Conservation (phyloP, 2,329 filamentous ascomycete genomes). For the Paracoccidioides lutzii region DNA sequence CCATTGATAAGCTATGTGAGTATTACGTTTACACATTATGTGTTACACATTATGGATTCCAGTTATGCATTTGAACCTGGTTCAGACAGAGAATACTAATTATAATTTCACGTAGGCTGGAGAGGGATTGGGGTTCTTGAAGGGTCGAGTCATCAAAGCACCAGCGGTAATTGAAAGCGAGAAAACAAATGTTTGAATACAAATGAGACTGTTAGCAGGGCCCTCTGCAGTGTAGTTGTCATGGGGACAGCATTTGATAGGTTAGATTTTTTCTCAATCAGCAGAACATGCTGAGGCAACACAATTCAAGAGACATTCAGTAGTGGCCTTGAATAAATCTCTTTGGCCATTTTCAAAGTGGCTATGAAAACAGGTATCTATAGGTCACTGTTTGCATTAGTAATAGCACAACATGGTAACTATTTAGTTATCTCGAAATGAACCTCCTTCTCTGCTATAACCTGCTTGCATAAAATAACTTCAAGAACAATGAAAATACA, state of each 20-base stretch:
- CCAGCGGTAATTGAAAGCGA: constrained; percentile 53
- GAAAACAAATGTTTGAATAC: constrained; percentile 20
- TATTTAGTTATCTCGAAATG: no score
- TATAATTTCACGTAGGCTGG: constrained; percentile 36
- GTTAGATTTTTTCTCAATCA: no score
- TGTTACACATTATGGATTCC: neutral
- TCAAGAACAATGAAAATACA: neutral
- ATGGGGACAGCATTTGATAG: neutral
- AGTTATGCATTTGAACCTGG: constrained; percentile 8
- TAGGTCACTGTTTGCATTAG: no score
- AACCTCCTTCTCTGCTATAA: no score
- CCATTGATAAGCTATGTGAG: constrained; percentile 92
- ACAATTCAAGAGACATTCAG: neutral
- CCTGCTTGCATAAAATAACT: no score
- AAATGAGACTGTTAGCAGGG: neutral
- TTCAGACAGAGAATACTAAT: constrained; percentile 6
- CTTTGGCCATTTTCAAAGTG: no score
- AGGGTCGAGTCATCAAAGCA: constrained; percentile 46
- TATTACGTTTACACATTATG: constrained; percentile 21
- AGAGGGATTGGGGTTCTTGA: constrained; percentile 51
- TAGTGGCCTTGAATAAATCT: no score
- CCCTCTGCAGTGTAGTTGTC: neutral
- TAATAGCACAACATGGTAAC: no score
- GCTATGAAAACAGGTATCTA: no score
- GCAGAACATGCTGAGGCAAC: no score